These are phyloP conservation scores for Coemansia erecta DNA, from an alignment of 192 early-diverging fungal genomes.

Conservation along the genomic window DNA sequence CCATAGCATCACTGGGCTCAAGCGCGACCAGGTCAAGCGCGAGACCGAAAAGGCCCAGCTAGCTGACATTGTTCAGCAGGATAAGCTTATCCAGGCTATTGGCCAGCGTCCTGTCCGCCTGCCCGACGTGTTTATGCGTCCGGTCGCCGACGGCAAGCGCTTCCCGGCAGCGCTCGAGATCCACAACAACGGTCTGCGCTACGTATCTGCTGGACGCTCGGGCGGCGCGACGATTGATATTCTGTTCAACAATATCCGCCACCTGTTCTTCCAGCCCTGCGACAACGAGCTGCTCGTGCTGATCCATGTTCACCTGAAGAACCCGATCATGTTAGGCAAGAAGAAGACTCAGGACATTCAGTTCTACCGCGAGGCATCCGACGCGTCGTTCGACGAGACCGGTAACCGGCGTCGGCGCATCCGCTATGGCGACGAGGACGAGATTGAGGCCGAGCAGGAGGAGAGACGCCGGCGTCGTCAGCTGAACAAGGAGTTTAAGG, in stretches of 20 bases:
- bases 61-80: constrained; percentile 96
- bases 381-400: constrained; percentile 95
- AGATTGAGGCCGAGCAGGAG: constrained; percentile 93
- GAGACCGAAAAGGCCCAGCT: constrained; percentile 94
- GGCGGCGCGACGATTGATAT: constrained; percentile 84
- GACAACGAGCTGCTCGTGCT: constrained; percentile 95
- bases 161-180: constrained; percentile 94
- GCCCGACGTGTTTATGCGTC: constrained; percentile 89
- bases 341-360: constrained; percentile 98
- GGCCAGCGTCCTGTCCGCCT: constrained; percentile 74
- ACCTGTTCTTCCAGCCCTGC: constrained; percentile 98
- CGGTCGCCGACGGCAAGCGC: constrained; percentile 88
- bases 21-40: constrained; percentile 89
- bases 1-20: constrained; percentile 82
- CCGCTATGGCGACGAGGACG: constrained; percentile 98
- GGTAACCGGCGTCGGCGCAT: constrained; percentile 83
- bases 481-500: constrained; percentile 92
- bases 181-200: constrained; percentile 93
- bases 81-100: constrained; percentile 74
- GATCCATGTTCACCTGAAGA: constrained; percentile 92
- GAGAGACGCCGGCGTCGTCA: constrained; percentile 78
- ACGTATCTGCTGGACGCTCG: constrained; percentile 71
- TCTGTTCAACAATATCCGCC: constrained; percentile 96
- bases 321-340: constrained; percentile 97
- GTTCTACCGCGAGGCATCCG: constrained; percentile 96